Conservation (phyloP, 768 basidiomycete genomes). For the Termitomyces sp. region DNA sequence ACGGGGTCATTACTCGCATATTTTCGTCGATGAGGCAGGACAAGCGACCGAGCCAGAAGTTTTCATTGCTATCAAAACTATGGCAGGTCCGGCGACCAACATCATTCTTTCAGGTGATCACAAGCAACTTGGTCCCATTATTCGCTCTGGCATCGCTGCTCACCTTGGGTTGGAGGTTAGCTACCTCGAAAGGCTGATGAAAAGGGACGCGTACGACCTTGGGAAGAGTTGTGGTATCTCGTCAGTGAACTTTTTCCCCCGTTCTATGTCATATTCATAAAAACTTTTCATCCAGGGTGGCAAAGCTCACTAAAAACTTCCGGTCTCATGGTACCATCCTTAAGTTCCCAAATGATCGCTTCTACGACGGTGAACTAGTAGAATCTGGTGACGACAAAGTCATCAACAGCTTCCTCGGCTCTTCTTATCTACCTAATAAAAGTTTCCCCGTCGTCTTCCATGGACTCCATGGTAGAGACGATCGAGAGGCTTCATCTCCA, state of each 20-base stretch:
- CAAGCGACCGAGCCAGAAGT: constrained; percentile 68
- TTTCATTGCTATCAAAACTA: constrained; percentile 56
- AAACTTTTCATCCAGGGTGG: constrained; percentile 32
- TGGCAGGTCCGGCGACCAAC: constrained; percentile 47
- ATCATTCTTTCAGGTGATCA: constrained; percentile 65
- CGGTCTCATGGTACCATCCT: constrained; percentile 59
- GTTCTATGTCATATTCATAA: not conserved
- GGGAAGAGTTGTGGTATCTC: constrained; percentile 22
- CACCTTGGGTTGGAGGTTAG: constrained; percentile 53
- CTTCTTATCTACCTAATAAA: constrained; percentile 33
- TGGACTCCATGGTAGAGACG: constrained; percentile 52
- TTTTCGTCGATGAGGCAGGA: constrained; percentile 69
- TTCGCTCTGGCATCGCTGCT: constrained; percentile 51
- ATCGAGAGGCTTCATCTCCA: constrained; percentile 60
- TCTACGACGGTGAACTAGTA: constrained; percentile 52
- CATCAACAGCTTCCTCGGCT: constrained; percentile 33
- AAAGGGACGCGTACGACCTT: constrained; percentile 34
- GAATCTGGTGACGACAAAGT: constrained; percentile 35
- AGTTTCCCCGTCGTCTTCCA: constrained; percentile 63
- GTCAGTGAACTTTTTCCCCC: constrained; percentile 12
- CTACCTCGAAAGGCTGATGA: constrained; percentile 58
- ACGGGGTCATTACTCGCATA: constrained; percentile 58
- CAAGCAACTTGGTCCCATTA: constrained; percentile 66
- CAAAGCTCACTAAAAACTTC: constrained; percentile 62
- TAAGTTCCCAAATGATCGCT: constrained; percentile 52